Percentiles rank a stretch among this genome's conserved stretches.
These are phyloP conservation scores for Suillus sp. DNA, from an alignment of 768 basidiomycete species.

Conservation along the genomic window DNA sequence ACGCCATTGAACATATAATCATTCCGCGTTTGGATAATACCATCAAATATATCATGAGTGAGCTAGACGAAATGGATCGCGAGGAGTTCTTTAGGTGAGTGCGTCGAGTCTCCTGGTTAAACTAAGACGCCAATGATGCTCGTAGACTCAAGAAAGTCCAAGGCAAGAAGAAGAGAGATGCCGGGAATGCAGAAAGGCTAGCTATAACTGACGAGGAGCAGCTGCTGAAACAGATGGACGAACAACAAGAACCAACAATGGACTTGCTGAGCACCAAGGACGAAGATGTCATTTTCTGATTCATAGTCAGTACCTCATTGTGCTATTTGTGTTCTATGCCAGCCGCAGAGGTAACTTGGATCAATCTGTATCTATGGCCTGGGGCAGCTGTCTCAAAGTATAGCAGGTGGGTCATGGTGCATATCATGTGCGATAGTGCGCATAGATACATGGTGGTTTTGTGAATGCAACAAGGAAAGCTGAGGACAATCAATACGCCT, in stretches of 20 bases:
- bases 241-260: conserved; percentile 38
- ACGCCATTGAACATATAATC: conserved; percentile 96
- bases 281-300: conserved; percentile 89
- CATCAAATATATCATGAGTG: conserved; percentile 96
- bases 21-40: conserved; percentile 97
- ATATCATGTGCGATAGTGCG: conserved; percentile 53
- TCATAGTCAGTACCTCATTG: conserved; percentile 16
- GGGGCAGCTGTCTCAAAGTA: neutral
- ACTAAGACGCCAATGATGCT: conserved; percentile 12
- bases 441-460: conserved; percentile 75
- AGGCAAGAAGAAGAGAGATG: conserved; percentile 56
- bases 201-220: conserved; percentile 33
- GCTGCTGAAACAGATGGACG: conserved; percentile 13
- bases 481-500: conserved; percentile 20
- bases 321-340: conserved; percentile 7
- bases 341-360: conserved; percentile 2
- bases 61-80: conserved; percentile 98
- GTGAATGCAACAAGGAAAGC: conserved; percentile 26
- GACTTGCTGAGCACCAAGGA: conserved; percentile 88
- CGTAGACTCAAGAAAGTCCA: conserved; percentile 93
- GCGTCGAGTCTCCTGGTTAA: conserved; percentile 18
- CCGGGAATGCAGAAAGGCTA: conserved; percentile 21
- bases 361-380: neutral
- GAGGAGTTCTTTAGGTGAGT: conserved; percentile 88
- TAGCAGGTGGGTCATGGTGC: conserved; percentile 42